Percentiles rank a stretch among this genome's conserved stretches.
These are phyloP conservation scores for Pseudogymnoascus sp. DNA, from an alignment of 2,329 filamentous ascomycete species.

Conservation along the genomic window DNA sequence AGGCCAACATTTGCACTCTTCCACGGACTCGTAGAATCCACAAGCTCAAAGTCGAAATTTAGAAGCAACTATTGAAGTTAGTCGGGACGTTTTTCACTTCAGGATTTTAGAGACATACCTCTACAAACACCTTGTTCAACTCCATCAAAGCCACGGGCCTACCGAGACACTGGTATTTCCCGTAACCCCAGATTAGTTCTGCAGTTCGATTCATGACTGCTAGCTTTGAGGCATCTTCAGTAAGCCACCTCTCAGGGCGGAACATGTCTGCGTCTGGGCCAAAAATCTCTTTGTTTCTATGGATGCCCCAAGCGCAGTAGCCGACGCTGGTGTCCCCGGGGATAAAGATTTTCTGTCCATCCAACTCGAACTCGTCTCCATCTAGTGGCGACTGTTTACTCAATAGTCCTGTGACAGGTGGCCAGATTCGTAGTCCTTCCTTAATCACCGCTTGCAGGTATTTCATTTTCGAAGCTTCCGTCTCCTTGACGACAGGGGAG, in stretches of 20 bases:
- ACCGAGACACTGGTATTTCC: conserved; percentile 42
- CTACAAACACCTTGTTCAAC: conserved; percentile 42
- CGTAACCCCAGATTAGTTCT: conserved; percentile 42
- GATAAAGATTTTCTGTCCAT: conserved; percentile 14
- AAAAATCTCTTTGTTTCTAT: conserved; percentile 31
- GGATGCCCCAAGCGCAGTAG: conserved; percentile 31
- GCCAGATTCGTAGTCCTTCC: conserved; percentile 38
- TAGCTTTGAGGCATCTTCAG: conserved; percentile 31
- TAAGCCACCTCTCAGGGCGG: conserved; percentile 46
- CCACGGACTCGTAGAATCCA: conserved; percentile 10
- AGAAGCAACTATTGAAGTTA: conserved; percentile 21
- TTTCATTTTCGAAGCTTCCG: conserved; percentile 14
- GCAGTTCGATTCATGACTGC: conserved; percentile 35
- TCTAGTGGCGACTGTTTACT: conserved; percentile 20
- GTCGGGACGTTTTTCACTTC: conserved; percentile 28
- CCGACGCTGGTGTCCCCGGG: conserved; percentile 22
- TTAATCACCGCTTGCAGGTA: conserved; percentile 39
- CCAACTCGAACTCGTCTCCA: conserved; percentile 15
- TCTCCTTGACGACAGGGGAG: background rate
- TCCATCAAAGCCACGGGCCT: conserved; percentile 44
- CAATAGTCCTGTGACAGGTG: conserved; percentile 28
- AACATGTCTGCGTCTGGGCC: conserved; percentile 37
- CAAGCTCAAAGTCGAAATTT: conserved; percentile 12
- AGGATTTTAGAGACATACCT: conserved; percentile 37
- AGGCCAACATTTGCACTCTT: conserved; percentile 13